Conservation (phyloP, 345 rosid species). For the Arabidopsis thaliana region DNA sequence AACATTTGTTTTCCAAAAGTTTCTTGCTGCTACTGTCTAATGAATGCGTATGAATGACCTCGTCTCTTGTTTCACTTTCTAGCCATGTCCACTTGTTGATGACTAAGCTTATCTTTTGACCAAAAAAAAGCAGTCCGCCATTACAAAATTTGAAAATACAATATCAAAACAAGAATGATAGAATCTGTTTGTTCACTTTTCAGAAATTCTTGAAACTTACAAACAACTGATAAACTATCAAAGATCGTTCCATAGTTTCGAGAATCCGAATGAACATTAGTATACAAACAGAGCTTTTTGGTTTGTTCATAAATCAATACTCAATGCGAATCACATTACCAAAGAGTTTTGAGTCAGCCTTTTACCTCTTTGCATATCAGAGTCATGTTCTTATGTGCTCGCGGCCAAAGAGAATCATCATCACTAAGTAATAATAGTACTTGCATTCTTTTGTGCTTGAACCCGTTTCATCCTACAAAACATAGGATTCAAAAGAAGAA, state of each 20-base stretch:
- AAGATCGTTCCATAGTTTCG: background rate
- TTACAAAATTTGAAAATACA: background rate
- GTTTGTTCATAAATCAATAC: conserved; percentile 25
- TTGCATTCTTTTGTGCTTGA: conserved; percentile 16
- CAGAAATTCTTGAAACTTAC: background rate
- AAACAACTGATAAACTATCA: background rate
- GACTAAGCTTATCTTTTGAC: background rate
- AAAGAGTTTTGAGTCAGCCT: conserved; percentile 8
- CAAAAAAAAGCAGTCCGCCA: background rate
- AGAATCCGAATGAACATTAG: background rate
- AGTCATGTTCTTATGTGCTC: conserved; percentile 12
- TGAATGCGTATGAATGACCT: background rate
- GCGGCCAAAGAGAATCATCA: conserved; percentile 10
- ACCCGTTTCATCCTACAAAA: conserved; percentile 37
- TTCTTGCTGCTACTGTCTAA: background rate
- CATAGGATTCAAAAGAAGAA: conserved; percentile 16
- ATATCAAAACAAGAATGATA: background rate
- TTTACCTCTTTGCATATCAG: conserved; percentile 8
- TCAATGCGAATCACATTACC: conserved; percentile 2
- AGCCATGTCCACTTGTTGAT: too few species aligned
- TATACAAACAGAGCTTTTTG: conserved; percentile 5
- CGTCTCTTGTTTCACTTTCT: background rate
- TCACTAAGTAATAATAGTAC: background rate
- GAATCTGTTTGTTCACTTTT: conserved; percentile 4
- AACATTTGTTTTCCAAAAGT: background rate